Conservation (phyloP, 805 yeast species). For the Wickerhamiella australiensis region DNA sequence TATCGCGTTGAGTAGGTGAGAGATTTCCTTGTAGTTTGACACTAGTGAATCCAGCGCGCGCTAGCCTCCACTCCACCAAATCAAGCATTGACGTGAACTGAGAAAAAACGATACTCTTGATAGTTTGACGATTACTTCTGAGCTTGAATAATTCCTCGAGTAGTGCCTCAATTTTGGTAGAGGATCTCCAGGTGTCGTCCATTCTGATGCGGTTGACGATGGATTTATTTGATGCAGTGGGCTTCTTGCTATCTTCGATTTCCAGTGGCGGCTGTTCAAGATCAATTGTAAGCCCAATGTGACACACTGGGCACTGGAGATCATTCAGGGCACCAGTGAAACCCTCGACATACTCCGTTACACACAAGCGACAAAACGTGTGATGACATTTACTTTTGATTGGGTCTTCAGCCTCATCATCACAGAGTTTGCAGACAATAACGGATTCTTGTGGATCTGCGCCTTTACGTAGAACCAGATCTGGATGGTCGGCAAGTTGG, state of each 20-base stretch:
- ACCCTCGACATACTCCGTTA: conserved; percentile 79
- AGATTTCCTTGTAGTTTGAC: conserved; percentile 92
- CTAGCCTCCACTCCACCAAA: conserved; percentile 87
- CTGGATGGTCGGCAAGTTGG: conserved; percentile 97
- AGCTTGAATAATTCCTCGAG: conserved; percentile 84
- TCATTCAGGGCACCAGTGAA: conserved; percentile 43
- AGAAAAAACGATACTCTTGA: conserved; percentile 91
- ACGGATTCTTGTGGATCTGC: conserved; percentile 37
- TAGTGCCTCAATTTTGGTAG: conserved; percentile 92
- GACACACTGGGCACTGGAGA: conserved; percentile 91
- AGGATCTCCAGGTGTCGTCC: conserved; percentile 79
- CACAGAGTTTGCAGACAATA: conserved; percentile 84
- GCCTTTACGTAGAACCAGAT: conserved; percentile 64
- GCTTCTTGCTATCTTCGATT: conserved; percentile 47
- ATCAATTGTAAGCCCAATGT: conserved; percentile 83
- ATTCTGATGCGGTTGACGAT: conserved; percentile 81
- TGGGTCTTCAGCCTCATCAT: conserved; percentile 97
- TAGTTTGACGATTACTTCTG: conserved; percentile 75
- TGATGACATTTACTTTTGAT: conserved; percentile 92
- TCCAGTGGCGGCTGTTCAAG: conserved; percentile 67
- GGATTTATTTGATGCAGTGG: conserved; percentile 29
- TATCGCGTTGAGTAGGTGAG: conserved; percentile 93
- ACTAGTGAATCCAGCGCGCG: conserved; percentile 88
- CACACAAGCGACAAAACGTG: conserved; percentile 82
- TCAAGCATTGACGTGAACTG: conserved; percentile 97